phyloP scores from a whole-genome alignment of 2,329 filamentous ascomycete genomes.

The Pseudomassariella vexata region DNA sequence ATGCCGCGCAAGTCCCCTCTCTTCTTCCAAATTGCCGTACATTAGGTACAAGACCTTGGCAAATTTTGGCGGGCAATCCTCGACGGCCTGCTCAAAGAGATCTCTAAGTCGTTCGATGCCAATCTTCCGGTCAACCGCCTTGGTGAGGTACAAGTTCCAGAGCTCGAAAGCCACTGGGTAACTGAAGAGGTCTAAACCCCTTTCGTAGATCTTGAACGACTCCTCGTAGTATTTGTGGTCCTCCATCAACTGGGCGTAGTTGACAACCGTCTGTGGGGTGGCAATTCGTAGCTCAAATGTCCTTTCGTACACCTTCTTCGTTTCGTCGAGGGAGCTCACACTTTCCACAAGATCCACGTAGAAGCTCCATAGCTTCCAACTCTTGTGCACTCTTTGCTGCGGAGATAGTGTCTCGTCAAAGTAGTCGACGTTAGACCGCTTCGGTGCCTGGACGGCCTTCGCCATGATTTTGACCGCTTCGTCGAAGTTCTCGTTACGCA shows the following conservation, averaged over 20 bases:
- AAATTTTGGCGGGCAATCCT: slow-evolving; percentile 91
- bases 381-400: slow-evolving; percentile 96
- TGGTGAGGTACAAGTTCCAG: slow-evolving; percentile 97
- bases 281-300: slow-evolving; percentile 98
- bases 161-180: slow-evolving; percentile 97
- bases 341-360: slow-evolving; percentile 97
- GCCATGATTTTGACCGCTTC: slow-evolving; percentile 93
- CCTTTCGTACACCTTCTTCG: slow-evolving; percentile 87
- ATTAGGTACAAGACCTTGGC: slow-evolving; percentile 95
- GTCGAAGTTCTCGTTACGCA: slow-evolving; percentile 93
- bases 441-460: slow-evolving; percentile 94
- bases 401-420: slow-evolving; percentile 93
- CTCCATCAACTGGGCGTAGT: slow-evolving; percentile 92
- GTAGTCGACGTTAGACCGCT: slow-evolving; percentile 97
- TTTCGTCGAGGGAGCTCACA: slow-evolving; percentile 85
- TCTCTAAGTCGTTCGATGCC: slow-evolving; percentile 90
- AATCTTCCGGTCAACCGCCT: slow-evolving; percentile 93
- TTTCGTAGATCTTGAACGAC: slow-evolving; percentile 95
- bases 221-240: slow-evolving; percentile 95
- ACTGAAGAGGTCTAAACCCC: slow-evolving; percentile 94
- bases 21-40: slow-evolving; percentile 97
- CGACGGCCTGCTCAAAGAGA: slow-evolving; percentile 93
- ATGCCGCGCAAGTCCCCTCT: slow-evolving; percentile 86
- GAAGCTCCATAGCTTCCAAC: slow-evolving; percentile 99
- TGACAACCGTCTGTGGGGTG: slow-evolving; percentile 96